Conservation (phyloP, 257 asterid species). For the Salvia miltiorrhiza region DNA sequence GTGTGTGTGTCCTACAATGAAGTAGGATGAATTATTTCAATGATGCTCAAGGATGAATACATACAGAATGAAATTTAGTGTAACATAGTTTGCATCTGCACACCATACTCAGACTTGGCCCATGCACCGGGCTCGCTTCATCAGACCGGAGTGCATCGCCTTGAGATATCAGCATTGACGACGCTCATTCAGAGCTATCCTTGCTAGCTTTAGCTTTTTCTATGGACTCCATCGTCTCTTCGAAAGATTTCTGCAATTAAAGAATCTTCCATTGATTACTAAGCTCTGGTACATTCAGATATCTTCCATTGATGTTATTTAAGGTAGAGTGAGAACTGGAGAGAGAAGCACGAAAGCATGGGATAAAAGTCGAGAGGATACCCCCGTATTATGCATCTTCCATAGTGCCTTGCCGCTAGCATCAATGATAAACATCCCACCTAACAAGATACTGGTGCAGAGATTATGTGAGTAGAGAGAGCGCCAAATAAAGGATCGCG, state of each 20-base stretch:
- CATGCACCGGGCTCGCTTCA: not conserved
- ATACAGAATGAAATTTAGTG: not conserved
- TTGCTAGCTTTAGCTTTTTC: conserved; percentile 57
- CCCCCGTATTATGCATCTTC: conserved; percentile 76
- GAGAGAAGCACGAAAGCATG: not conserved
- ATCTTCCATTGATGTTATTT: not conserved
- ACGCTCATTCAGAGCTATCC: conserved; percentile 25
- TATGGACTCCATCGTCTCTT: conserved; percentile 71
- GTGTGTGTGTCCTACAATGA: not conserved
- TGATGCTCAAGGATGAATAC: not conserved
- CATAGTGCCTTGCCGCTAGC: conserved; percentile 66
- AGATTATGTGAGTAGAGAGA: conserved; percentile 7
- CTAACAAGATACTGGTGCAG: conserved; percentile 57
- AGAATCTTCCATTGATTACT: not conserved
- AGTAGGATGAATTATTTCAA: not conserved
- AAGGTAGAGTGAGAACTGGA: not conserved
- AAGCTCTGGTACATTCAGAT: too few relatives aligned
- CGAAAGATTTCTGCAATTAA: conserved; percentile 70
- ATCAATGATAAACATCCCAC: conserved; percentile 52
- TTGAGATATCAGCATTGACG: not conserved
- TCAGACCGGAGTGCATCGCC: not conserved
- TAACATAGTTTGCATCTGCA: not conserved
- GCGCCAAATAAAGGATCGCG: not conserved
- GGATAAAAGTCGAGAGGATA: conserved; percentile 24
- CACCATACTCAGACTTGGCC: not conserved